These are phyloP conservation scores for Paraphysoderma sedebokerense DNA, from an alignment of 371 early-diverging fungal genomes.

Conservation along the genomic window DNA sequence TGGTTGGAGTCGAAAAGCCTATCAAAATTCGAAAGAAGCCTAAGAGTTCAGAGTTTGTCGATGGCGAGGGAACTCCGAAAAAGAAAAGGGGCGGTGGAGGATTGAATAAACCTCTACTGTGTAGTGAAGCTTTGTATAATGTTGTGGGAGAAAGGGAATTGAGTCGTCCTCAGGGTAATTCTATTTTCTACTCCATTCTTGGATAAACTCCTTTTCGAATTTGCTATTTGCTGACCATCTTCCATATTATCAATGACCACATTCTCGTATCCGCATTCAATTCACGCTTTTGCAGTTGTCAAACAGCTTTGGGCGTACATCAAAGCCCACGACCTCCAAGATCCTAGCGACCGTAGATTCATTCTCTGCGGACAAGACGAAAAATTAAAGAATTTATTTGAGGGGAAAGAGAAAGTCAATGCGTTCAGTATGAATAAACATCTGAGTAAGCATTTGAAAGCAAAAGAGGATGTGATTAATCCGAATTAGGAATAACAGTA, in stretches of 20 bases:
- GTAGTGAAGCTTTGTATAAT: slow-evolving; percentile 26
- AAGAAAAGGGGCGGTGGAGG: slow-evolving; percentile 29
- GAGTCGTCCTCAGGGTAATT: slow-evolving; percentile 1
- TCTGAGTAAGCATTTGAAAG: slow-evolving; percentile 27
- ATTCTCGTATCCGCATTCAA: slow-evolving; percentile 7
- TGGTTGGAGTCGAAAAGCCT: slow-evolving; percentile 4
- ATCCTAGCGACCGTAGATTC: slow-evolving; percentile 31
- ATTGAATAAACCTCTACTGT: slow-evolving; percentile 24
- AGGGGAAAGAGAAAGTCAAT: slow-evolving; percentile 24
- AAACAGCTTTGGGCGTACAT: slow-evolving; percentile 38
- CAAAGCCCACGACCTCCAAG: slow-evolving; percentile 34
- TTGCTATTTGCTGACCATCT: not conserved
- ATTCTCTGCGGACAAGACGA: slow-evolving; percentile 37
- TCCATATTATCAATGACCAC: not conserved
- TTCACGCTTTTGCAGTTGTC: slow-evolving; percentile 33
- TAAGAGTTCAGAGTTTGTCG: not conserved
- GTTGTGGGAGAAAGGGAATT: slow-evolving; percentile 28
- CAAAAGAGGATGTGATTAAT: not conserved
- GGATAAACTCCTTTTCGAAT: slow-evolving; percentile 1
- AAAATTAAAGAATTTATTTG: slow-evolving; percentile 27
- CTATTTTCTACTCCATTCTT: not conserved
- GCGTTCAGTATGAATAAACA: slow-evolving; percentile 38
- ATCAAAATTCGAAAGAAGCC: slow-evolving; percentile 1
- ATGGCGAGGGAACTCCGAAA: not conserved
- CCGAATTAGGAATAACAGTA: not conserved